phyloP scores from a whole-genome alignment of 495 filamentous ascomycete species.

The Peziza echinospora region DNA sequence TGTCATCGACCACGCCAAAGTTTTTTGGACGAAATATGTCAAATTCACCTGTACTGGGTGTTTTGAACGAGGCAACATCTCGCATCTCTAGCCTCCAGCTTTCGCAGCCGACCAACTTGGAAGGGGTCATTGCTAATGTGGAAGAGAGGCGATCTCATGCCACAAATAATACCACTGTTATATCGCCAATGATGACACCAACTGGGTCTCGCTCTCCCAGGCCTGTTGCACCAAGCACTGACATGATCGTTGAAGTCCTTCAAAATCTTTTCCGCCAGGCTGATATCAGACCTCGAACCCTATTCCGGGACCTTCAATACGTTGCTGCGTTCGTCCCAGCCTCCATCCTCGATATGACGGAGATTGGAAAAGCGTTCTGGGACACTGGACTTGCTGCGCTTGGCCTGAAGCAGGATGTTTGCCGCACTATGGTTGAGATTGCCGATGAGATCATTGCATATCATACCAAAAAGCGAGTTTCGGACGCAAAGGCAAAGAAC shows the following conservation, averaged over 20 bases:
- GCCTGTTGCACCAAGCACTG: conserved; percentile 34
- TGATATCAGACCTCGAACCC: conserved; percentile 61
- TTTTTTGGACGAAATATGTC: conserved; percentile 4
- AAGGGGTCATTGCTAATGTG: conserved; percentile 45
- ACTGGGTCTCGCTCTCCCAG: conserved; percentile 25
- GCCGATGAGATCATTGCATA: conserved; percentile 51
- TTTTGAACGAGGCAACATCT: conserved; percentile 14
- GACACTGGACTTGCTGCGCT: conserved; percentile 77
- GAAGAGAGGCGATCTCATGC: conserved; percentile 42
- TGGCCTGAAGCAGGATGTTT: conserved; percentile 72
- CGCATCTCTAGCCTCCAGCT: conserved; percentile 17
- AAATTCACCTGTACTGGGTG: conserved; percentile 17
- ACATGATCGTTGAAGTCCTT: conserved; percentile 58
- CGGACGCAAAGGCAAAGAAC: conserved; percentile 19
- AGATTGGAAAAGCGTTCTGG: conserved; percentile 82
- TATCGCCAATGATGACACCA: conserved; percentile 8
- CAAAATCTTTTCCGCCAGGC: conserved; percentile 57
- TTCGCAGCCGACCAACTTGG: conserved; percentile 26
- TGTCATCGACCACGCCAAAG: conserved; percentile 28
- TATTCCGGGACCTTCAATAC: conserved; percentile 89
- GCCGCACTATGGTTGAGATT: conserved; percentile 71
- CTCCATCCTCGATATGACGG: conserved; percentile 59
- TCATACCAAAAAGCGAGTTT: conserved; percentile 24
- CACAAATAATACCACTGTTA: conserved; percentile 16
- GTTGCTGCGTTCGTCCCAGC: conserved; percentile 81